Evolutionary conservation across 371 early-diverging fungal genomes (phyloP), one percentile per base, ranked within the genome.

Genomic region (Mortierella sp.): DNA sequence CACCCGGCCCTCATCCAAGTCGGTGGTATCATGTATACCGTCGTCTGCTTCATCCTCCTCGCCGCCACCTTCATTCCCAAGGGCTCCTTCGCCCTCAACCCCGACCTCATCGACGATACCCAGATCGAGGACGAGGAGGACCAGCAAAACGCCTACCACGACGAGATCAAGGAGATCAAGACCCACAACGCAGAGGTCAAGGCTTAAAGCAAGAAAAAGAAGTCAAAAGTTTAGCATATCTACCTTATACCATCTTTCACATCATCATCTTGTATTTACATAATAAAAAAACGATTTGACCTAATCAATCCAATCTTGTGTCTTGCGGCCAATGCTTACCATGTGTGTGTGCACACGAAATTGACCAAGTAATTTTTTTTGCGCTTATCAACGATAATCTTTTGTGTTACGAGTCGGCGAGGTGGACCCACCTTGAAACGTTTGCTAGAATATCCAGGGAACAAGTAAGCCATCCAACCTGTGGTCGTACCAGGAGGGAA

Each of bases 31-130:
- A 76, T 88, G 80, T 85, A 86, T 69, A 69, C 85, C 22, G 63
- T 78, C 64, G 79, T 74, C 22, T 85, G 85, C 16, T 85, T 83
- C 1, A 61, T 89, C 24, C 73, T 89, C 34, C 29, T 89, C 26
- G 39, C 70, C 22, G 47, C 87, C 39, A 89, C 89, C 52, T 88
- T 89, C 67, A 77, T 88, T 43, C 89, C 89, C 43, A 81, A 79
- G 73, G 88, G 88, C 5, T 73, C 87, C 7, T 88, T 86, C 52
- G 89, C 89, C 11, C 39, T 89, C 41, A 89, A 89, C 76, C 89
- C 87, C n/a, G 55, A 69, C 29, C 68, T 80, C 63, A 80, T 85
- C 55, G 76, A 77, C 37, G 70, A 74, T n/a, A 74, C 71, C 11
- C 76, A 74, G 29, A 61, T 77, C 13, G 52, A 34, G 14, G 79